These are phyloP conservation scores for Aspergillus sp. DNA, from an alignment of 2,329 filamentous ascomycete species.

Conservation along the genomic window DNA sequence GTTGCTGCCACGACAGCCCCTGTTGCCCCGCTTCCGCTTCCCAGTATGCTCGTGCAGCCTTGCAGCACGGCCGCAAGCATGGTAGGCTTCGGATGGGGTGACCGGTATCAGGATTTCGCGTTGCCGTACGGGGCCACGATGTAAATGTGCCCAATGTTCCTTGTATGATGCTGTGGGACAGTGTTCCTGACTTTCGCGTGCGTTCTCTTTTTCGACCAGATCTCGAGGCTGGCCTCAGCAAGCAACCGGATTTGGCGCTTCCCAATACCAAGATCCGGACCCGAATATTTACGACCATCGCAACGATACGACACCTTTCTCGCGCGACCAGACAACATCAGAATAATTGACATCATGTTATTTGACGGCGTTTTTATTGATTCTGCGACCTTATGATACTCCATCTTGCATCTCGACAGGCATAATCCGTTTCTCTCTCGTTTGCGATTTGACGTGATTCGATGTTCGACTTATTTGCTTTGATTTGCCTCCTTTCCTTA, in stretches of 20 bases:
- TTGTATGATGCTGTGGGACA: conserved; percentile 21
- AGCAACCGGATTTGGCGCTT: conserved; percentile 9
- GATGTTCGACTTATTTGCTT: neutral
- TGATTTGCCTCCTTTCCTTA: conserved; percentile 34
- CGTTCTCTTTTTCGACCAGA: conserved; percentile 13
- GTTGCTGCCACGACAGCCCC: conserved; percentile 67
- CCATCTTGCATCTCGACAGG: conserved; percentile 19
- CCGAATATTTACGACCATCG: conserved; percentile 38
- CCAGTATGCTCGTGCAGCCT: conserved; percentile 75
- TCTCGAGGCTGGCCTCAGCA: conserved; percentile 11
- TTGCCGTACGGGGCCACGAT: conserved; percentile 67
- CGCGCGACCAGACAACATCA: conserved; percentile 28
- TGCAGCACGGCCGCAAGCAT: conserved; percentile 75
- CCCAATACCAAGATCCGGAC: conserved; percentile 32
- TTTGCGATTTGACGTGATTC: neutral
- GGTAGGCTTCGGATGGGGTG: conserved; percentile 71
- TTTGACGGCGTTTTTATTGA: conserved; percentile 49
- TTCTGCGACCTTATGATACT: conserved; percentile 40
- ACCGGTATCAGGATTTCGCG: conserved; percentile 75
- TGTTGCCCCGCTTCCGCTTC: conserved; percentile 70
- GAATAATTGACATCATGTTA: conserved; percentile 43
- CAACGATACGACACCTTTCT: conserved; percentile 29
- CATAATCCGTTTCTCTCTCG: conserved; percentile 12
- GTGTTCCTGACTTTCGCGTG: conserved; percentile 18
- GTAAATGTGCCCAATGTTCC: conserved; percentile 41